Base-by-base conservation (phyloP, 139 green algal genomes). In the Chlorella ohadii region DNA sequence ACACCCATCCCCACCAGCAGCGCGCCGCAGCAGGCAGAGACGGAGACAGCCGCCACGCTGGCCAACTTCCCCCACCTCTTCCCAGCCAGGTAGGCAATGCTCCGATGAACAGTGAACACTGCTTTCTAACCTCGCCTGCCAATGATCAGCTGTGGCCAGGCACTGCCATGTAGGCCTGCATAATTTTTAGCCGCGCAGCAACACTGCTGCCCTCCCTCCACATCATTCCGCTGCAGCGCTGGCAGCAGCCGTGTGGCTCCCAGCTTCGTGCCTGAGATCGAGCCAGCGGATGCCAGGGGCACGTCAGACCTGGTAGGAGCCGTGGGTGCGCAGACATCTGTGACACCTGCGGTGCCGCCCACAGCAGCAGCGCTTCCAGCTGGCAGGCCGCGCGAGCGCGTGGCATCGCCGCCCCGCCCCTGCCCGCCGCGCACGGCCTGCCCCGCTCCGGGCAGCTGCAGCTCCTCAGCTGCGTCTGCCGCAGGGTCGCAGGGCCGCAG, bases 11-110 rank as follows among this genome's bases (percentile, higher is more conserved):
- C 31, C 28, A 28, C 44, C 4, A 44, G 9, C 6, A 41, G 41
- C 7, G 27, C 27, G 6, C 16, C 22, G 47, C 36, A 25, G 1
- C 16, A 1, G 36, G 22, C 34, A 19, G 22, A n/a, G 6, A 39
- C 36, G 13, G 38, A 16, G 0, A 25, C 25, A 17, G 28, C 27
- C 4, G 63, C 63, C 44, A 47, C 47, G 1, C 11, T 66, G 38
- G 17, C 72, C 36, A 75, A 75, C 68, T 75, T 75, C 36, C 68
- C 68, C 2, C 33, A 38, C 25, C 47, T 75, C 36, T 75, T 75
- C 38, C 68, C 68, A 7, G 16, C 68, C 68, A 72, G 66, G 66
- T 72, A 27, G 6, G 44, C 6, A 13, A 22, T 13, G 44, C 44
- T 51, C 51, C 7, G 6, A 6, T 51, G 6, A 9, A 16, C 7